A percentile compares a stretch with the other conserved stretches of the same genome.
These are phyloP conservation scores for Silene noctiflora DNA, from an alignment of 179 eudicot genomes.

Conservation along the genomic window DNA sequence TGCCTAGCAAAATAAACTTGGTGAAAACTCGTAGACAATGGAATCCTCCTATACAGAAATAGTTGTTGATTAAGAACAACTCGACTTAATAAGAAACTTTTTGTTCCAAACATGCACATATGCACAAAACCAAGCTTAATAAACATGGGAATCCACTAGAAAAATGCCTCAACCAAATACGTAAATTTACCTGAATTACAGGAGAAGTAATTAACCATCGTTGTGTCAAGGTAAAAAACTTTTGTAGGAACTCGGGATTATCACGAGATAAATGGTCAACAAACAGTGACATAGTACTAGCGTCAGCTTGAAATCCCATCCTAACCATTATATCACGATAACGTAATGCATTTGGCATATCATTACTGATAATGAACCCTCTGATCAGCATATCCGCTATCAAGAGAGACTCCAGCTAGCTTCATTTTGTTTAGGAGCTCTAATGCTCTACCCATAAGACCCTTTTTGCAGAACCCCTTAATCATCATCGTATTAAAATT, in stretches of 20 bases:
- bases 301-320: conserved; percentile 11
- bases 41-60: too few relatives aligned
- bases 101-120: too few relatives aligned
- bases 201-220: neutral
- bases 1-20: too few relatives aligned
- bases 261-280: too few relatives aligned
- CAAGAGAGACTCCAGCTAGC: too few relatives aligned
- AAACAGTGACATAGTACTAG: neutral
- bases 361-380: neutral
- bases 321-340: conserved; percentile 14
- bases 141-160: too few relatives aligned
- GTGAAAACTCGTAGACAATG: too few relatives aligned
- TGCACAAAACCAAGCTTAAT: too few relatives aligned
- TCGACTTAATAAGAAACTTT: too few relatives aligned
- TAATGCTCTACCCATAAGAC: neutral
- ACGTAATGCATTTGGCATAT: neutral
- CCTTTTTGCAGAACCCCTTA: conserved; percentile 8
- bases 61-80: too few relatives aligned
- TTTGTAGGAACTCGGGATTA: conserved; percentile 1
- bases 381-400: neutral
- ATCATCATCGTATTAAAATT: neutral
- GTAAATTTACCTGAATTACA: neutral
- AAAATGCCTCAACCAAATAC: too few relatives aligned
- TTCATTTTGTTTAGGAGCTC: neutral
- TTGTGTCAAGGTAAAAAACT: neutral